Evolutionary conservation across 306 rosid species (phyloP), one percentile per base, ranked within the genome.

Genomic region (Trifolium repens): DNA sequence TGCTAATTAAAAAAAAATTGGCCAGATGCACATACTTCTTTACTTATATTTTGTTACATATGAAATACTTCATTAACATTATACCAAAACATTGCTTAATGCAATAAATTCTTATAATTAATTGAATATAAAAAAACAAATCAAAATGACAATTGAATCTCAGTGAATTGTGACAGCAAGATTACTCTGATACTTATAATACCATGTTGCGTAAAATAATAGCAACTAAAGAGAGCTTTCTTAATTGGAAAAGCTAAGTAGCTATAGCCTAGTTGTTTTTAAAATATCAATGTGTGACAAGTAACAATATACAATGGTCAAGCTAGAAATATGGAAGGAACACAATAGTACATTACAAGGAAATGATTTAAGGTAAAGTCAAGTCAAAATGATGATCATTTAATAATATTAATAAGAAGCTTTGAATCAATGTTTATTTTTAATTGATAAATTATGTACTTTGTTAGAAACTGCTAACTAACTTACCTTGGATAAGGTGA

Each of bases 401-500:
- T 44, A 69, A 34, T 32, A 61, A 59, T 40, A 53, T 22, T 27
- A 58, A 24, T 58, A 58, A 57, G 35, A 58, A 17, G 64, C 34
- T 8, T 66, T 24, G n/a, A 7, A 16, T 14, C 30, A 59, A 27
- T 59, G 35, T 49, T 4, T 46, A 43, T 37, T 6, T 7, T 43
- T 65, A 14, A 19, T 43, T 16, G 26, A 17, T 19, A 66, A 55
- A 22, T 22, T 55, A 55, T 22, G 61, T 55, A 55, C 14, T 55
- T 55, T 9, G 3, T 9, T 8, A 19, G 27, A 55, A 58, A 50
- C 19, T 54, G 8, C 26, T 8, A 54, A 75, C 39, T 59, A 67
- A 54, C 40, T 75, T 69, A 88, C 98, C 98, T 93, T 71, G 98
- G 98, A 87, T 89, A 91, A 52, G 97, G 98, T 67, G 98, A 93